Base-by-base conservation (phyloP, 345 rosid species). In the Combretum micranthum region DNA sequence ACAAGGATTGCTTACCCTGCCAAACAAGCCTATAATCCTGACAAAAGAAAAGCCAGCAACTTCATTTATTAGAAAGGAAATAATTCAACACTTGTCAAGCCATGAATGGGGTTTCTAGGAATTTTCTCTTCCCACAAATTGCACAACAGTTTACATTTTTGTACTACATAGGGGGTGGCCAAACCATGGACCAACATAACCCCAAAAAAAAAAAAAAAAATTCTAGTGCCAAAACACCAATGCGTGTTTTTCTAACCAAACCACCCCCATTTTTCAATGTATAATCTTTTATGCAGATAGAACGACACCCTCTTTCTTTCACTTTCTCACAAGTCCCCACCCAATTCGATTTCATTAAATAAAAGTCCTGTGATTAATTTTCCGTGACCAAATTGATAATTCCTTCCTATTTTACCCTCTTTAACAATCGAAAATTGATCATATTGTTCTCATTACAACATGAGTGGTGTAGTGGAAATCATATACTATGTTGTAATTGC, bases 401-500 rank as follows among this genome's bases (percentile, higher is more conserved):
- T 22, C 48, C 17, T 17, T 26, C 44, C 11, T 37, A 42, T 61
- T n/a, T n/a, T 16, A 12, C 52, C 64, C 42, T 37, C 32, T 61
- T n/a, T 49, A 53, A 48, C 16, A 58, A 10, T 50, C 14, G 13
- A 42, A 18, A 6, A 9, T 39, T 12, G 47, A 52, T 47, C 42
- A 25, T 18, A 46, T 42, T 32, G 22, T 43, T 52, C 15, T 16
- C 6, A 15, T 21, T 14, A 50, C 47, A 77, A 3, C 18, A 84
- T 79, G 85, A 70, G 63, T 62, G 61, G 68, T 19, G 43, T 44
- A 3, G 70, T 66, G 61, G 59, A 75, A 44, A 83, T 84, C 47
- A 81, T 68, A n/a, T 87, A 81, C 50, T 70, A 67, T 64, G 64
- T 66, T 16, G 61, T 74, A 55, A 22, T 90, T 64, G 69, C 79